Percentiles rank a stretch among this genome's conserved stretches.
Conservation (phyloP, 2,329 filamentous ascomycete species). For the Cyphellophora europaea region DNA sequence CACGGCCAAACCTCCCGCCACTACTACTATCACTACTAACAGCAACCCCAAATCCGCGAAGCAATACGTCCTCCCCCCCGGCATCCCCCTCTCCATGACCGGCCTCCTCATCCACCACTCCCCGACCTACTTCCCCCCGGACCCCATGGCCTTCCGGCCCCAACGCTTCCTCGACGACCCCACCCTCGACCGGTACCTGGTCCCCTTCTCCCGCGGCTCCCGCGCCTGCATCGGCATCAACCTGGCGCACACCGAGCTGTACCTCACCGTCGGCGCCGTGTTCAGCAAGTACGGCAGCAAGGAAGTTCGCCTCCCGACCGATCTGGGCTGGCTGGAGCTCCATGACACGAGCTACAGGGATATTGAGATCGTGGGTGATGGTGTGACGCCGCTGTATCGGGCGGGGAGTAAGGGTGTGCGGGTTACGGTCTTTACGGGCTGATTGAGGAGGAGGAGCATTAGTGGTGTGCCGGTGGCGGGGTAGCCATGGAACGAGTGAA, state of each 20-base stretch:
- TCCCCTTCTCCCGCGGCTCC: constrained; percentile 20
- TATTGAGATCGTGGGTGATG: constrained; percentile 14
- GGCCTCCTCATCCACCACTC: constrained; percentile 27
- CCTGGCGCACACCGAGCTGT: constrained; percentile 27
- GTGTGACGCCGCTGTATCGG: constrained; percentile 4
- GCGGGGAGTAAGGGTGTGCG: constrained; percentile 7
- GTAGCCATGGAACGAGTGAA: too few relatives aligned
- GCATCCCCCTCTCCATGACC: constrained; percentile 21
- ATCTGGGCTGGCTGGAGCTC: constrained; percentile 14
- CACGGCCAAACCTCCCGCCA: background rate
- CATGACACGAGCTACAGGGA: constrained; percentile 13
- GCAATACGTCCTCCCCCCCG: constrained; percentile 4
- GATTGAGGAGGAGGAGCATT: background rate
- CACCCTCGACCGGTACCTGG: constrained; percentile 25
- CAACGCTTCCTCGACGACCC: constrained; percentile 25
- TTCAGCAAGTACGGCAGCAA: constrained; percentile 30
- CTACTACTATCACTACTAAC: too few relatives aligned
- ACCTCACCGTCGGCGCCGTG: constrained; percentile 28
- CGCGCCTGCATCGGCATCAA: constrained; percentile 30
- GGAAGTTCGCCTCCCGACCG: constrained; percentile 22
- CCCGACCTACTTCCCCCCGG: constrained; percentile 23
- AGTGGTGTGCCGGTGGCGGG: too few relatives aligned
- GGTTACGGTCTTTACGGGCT: constrained; percentile 3
- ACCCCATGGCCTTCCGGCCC: constrained; percentile 26
- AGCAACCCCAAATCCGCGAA: background rate